phyloP scores from a whole-genome alignment of 106 monocot genomes.

The Agapanthus africanus region DNA sequence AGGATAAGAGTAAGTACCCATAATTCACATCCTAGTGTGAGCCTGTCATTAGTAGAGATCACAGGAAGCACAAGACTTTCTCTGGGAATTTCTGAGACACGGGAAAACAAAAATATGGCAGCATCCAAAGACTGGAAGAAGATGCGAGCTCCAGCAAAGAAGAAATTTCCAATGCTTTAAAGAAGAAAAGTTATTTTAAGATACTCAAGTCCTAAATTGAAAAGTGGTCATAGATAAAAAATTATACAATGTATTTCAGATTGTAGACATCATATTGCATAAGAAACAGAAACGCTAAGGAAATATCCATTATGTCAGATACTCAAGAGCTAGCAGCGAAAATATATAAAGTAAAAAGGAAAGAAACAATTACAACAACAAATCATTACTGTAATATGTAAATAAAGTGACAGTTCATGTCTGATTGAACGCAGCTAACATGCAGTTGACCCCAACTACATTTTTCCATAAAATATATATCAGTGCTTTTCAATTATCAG shows the following conservation, averaged over 20 bases:
- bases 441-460: too few species aligned
- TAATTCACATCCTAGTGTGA: conserved; percentile 98
- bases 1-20: conserved; percentile 48
- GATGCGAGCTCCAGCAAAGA: conserved; percentile 98
- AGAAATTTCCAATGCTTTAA: conserved; percentile 99
- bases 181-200: conserved; percentile 11
- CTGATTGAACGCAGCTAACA: too few species aligned
- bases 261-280: background rate
- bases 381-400: background rate
- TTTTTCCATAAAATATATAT: background rate
- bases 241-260: too few species aligned
- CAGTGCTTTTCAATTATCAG: conserved; percentile 5
- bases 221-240: background rate
- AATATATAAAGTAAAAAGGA: too few species aligned
- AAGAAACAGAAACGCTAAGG: background rate
- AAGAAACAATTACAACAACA: too few species aligned
- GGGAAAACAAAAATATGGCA: conserved; percentile 97
- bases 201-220: background rate
- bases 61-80: conserved; percentile 98
- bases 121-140: conserved; percentile 98
- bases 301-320: background rate
- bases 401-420: too few species aligned
- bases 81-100: conserved; percentile 88
- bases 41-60: conserved; percentile 94
- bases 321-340: background rate